Evolutionary conservation across 441 rosid species (phyloP), one percentile per base, ranked within the genome.

Genomic region (Populus hybrid): DNA sequence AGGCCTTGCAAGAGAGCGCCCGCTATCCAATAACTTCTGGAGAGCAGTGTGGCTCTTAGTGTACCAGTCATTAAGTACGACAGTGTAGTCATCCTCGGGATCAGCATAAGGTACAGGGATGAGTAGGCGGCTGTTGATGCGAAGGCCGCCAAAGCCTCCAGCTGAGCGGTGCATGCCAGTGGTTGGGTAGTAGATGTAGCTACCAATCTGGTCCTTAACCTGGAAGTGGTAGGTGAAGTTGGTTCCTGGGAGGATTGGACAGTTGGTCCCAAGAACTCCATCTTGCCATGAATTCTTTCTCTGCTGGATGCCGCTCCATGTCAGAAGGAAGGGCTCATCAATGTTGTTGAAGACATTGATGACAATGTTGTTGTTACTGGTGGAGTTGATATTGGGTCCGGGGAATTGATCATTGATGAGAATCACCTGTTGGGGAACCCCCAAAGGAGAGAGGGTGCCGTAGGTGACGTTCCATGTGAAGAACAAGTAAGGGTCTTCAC

Each of bases 171-270:
- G 95, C 77, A 89, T 80, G 53, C 77, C 77, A 1, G 87, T 86
- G 35, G 82, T 50, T 1, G 94, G 94, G 80, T 87, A 88, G 66
- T 91, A 91, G 50, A 91, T 71, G 86, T 83, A 91, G 81, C 91
- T 89, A 5, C 94, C 94, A 20, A 91, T 91, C 75, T 91, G 93
- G 64, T 91, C 94, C 87, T 89, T 89, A 1, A 88, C 90, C 77
- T 91, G 95, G 82, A 87, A 88, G 42, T 78, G 83, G 82, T 86
- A 91, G 4, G 95, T 91, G 81, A 40, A 84, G 84, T 91, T 91
- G 23, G 83, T 81, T 0, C 95, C 91, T 0, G 94, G 87, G 6
- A 64, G 81, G 64, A 91, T 87, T 1, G 93, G 93, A 77, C 93
- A 90, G 76, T 80, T 85, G 18, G 90, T 87, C 33, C 91, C 95